These are phyloP conservation scores for Trichoderma koningii DNA, from an alignment of 2,329 filamentous ascomycete genomes.

Conservation along the genomic window DNA sequence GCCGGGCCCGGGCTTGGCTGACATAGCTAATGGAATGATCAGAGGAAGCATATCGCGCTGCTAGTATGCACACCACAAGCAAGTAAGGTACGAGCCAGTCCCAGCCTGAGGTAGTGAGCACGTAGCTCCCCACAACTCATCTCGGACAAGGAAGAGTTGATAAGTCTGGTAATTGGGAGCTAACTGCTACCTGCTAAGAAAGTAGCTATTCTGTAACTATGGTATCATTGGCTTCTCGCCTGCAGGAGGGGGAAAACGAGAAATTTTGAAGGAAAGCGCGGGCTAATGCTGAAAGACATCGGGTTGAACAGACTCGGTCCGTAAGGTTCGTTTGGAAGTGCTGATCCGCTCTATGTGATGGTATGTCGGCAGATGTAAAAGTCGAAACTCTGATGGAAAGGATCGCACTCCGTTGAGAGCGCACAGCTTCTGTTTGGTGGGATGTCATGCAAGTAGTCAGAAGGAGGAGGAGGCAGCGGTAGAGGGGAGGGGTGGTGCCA, in stretches of 20 bases:
- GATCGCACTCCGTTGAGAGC: background rate
- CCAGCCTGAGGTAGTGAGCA: background rate
- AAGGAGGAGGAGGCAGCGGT: background rate
- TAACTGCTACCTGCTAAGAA: background rate
- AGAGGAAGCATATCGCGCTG: background rate
- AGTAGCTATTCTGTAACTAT: slow-evolving; percentile 5
- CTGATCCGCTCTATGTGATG: background rate
- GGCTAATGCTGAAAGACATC: background rate
- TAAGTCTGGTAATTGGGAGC: slow-evolving; percentile 8
- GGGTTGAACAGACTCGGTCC: background rate
- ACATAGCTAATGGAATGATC: background rate
- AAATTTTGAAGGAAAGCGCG: background rate
- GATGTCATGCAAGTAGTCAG: slow-evolving; percentile 6
- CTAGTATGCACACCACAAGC: background rate
- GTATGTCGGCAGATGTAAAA: slow-evolving; percentile 23
- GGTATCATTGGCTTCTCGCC: background rate
- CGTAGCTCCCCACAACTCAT: background rate
- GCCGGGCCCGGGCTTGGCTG: background rate
- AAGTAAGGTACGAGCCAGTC: background rate
- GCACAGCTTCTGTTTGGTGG: slow-evolving; percentile 13
- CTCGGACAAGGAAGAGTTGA: background rate
- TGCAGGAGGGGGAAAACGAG: background rate
- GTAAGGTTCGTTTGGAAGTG: slow-evolving; percentile 15
- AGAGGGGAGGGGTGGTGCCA: background rate
- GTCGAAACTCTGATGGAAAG: slow-evolving; percentile 16